phyloP scores from a whole-genome alignment of 2,329 filamentous ascomycete genomes.

The Alternaria alternata region DNA sequence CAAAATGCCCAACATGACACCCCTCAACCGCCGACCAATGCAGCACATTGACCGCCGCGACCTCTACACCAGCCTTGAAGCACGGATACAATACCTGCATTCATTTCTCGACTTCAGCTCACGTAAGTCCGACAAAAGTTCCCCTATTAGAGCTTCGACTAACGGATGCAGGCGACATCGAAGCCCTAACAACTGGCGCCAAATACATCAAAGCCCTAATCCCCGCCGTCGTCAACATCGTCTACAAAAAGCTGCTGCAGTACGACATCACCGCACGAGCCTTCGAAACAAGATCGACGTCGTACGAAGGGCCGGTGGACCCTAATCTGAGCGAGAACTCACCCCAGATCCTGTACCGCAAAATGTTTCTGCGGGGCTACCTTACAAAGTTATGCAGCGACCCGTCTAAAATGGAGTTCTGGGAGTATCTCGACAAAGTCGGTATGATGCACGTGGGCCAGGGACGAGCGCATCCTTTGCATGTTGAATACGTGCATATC shows the following conservation, averaged over 20 bases:
- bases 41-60: slow-evolving; percentile 74
- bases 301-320: slow-evolving; percentile 73
- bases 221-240: slow-evolving; percentile 82
- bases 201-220: slow-evolving; percentile 86
- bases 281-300: slow-evolving; percentile 68
- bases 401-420: slow-evolving; percentile 77
- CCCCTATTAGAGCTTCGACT: not conserved
- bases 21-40: slow-evolving; percentile 44
- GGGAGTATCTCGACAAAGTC: slow-evolving; percentile 85
- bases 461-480: slow-evolving; percentile 73
- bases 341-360: slow-evolving; percentile 77
- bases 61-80: slow-evolving; percentile 74
- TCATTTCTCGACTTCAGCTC: slow-evolving; percentile 78
- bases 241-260: slow-evolving; percentile 81
- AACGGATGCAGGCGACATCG: slow-evolving; percentile 66
- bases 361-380: slow-evolving; percentile 80
- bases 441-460: slow-evolving; percentile 85
- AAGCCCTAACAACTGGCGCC: slow-evolving; percentile 71
- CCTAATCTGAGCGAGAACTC: slow-evolving; percentile 70
- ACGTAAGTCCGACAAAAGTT: slow-evolving; percentile 58
- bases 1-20: slow-evolving; percentile 30
- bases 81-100: slow-evolving; percentile 75
- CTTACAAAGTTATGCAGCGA: slow-evolving; percentile 78
- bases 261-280: slow-evolving; percentile 84
- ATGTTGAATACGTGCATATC: slow-evolving; percentile 83